Conservation (phyloP, 2,329 filamentous ascomycete genomes). For the Diplodia scrobiculata region DNA sequence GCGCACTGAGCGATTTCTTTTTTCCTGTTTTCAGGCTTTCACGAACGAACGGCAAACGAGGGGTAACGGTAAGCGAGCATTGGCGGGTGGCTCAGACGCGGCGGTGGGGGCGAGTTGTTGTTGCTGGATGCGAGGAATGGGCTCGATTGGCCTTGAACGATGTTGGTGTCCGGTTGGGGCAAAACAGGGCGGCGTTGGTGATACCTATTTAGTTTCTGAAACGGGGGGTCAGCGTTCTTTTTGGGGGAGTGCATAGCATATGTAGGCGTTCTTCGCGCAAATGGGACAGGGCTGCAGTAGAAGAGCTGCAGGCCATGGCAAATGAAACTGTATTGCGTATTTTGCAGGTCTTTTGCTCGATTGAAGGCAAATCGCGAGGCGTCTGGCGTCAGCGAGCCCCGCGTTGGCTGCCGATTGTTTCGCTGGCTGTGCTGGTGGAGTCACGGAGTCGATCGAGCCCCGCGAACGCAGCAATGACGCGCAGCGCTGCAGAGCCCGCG, state of each 20-base stretch:
- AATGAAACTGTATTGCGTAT: not conserved
- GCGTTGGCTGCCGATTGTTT: conserved; percentile 3
- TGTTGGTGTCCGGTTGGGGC: conserved; percentile 5
- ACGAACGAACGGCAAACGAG: not conserved
- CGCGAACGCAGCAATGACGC: conserved; percentile 23
- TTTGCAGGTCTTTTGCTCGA: not conserved
- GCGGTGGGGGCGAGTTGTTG: conserved; percentile 1
- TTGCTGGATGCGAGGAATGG: not conserved
- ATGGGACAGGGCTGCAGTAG: conserved; percentile 21
- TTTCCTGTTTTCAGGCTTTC: not conserved
- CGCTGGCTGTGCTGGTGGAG: conserved; percentile 16
- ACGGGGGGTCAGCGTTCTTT: conserved; percentile 3
- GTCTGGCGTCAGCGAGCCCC: not conserved
- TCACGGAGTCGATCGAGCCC: conserved; percentile 15
- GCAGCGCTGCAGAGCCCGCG: conserved; percentile 12
- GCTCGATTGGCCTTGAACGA: conserved; percentile 5
- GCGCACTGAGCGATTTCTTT: conserved; percentile 15
- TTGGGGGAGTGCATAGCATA: not conserved
- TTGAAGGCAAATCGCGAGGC: not conserved
- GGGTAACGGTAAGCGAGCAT: not conserved
- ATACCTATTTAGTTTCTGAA: conserved; percentile 13
- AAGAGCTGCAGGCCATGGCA: not conserved
- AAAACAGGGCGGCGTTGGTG: conserved; percentile 10
- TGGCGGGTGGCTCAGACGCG: conserved; percentile 22
- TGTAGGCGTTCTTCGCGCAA: conserved; percentile 9